Evolutionary conservation across 2,329 filamentous ascomycete species (phyloP).

Genomic region (Magnaporthiopsis poae): DNA sequence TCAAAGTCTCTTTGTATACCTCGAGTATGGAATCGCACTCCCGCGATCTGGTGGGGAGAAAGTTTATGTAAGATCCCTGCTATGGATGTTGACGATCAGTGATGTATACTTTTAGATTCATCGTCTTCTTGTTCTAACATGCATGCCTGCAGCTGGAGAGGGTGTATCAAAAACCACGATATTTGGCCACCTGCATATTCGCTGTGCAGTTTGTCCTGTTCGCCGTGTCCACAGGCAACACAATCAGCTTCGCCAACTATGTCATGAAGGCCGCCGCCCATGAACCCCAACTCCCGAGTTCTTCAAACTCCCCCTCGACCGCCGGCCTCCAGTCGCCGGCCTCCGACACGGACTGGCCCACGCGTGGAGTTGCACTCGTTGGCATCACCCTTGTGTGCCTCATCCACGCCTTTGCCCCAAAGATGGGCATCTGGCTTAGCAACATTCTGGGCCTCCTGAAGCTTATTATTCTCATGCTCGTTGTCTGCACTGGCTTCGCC

Average conservation of each 20-base stretch:
- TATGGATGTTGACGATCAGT: not conserved
- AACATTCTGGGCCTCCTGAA: slow-evolving; percentile 27
- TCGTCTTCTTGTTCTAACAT: slow-evolving; percentile 1
- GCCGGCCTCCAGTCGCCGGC: too few relatives aligned
- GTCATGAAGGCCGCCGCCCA: slow-evolving; percentile 20
- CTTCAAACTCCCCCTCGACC: too few relatives aligned
- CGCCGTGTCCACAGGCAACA: slow-evolving; percentile 26
- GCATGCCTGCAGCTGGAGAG: slow-evolving; percentile 18
- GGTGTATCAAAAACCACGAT: slow-evolving; percentile 23
- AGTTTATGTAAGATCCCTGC: slow-evolving; percentile 28
- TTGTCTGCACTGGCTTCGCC: slow-evolving; percentile 23
- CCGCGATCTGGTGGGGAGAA: slow-evolving; percentile 31
- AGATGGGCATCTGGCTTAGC: slow-evolving; percentile 25
- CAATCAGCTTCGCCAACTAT: slow-evolving; percentile 25
- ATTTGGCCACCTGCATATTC: slow-evolving; percentile 27
- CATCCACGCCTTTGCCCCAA: slow-evolving; percentile 25
- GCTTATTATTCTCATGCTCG: slow-evolving; percentile 21
- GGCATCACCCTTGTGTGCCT: slow-evolving; percentile 26
- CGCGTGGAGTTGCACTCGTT: slow-evolving; percentile 24
- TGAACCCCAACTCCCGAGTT: too few relatives aligned
- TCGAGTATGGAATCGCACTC: slow-evolving; percentile 41
- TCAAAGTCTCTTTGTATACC: slow-evolving; percentile 26
- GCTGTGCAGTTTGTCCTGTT: slow-evolving; percentile 26
- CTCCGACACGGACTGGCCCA: slow-evolving; percentile 25
- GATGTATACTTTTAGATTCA: not conserved